These are phyloP conservation scores for Zostera marina DNA, from an alignment of 116 monocot genomes.

Conservation along the genomic window DNA sequence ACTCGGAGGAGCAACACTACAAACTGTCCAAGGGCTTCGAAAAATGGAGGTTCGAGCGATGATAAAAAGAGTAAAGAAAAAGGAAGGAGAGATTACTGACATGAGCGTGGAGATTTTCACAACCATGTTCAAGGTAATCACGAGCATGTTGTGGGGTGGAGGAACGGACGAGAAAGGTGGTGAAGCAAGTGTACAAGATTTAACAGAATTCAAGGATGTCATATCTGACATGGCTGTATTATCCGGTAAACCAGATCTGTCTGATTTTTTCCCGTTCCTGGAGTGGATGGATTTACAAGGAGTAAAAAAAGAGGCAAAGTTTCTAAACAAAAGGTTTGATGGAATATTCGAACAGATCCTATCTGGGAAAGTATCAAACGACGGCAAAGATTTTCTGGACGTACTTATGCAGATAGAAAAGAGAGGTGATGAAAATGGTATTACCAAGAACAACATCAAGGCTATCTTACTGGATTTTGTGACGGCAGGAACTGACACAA, in stretches of 20 bases:
- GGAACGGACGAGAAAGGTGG: no score
- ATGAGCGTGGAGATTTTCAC: slow-evolving; percentile 13
- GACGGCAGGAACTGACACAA: slow-evolving; percentile 17
- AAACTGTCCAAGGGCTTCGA: slow-evolving; percentile 9
- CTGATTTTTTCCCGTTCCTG: slow-evolving; percentile 21
- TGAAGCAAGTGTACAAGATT: not conserved
- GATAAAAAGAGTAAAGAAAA: slow-evolving; percentile 4
- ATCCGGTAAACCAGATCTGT: slow-evolving; percentile 14
- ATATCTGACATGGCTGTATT: not conserved
- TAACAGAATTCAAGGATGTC: slow-evolving; percentile 1
- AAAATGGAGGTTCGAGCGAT: slow-evolving; percentile 11
- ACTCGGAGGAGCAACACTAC: slow-evolving; percentile 14
- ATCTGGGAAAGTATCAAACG: not conserved
- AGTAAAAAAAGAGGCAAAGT: not conserved
- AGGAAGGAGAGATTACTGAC: slow-evolving; percentile 8
- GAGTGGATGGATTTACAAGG: slow-evolving; percentile 20
- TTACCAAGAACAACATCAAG: slow-evolving; percentile 6
- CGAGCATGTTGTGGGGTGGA: slow-evolving; percentile 38
- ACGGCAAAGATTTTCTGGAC: slow-evolving; percentile 7
- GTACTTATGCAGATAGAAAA: slow-evolving; percentile 2
- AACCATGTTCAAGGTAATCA: slow-evolving; percentile 15
- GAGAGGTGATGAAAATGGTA: slow-evolving; percentile 1
- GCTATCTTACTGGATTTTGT: slow-evolving; percentile 11
- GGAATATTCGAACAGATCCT: slow-evolving; percentile 7
- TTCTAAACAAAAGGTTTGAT: slow-evolving; percentile 2